Evolutionary conservation across 2,329 filamentous ascomycete genomes (phyloP).

Genomic region (Hypoxylon sp.): DNA sequence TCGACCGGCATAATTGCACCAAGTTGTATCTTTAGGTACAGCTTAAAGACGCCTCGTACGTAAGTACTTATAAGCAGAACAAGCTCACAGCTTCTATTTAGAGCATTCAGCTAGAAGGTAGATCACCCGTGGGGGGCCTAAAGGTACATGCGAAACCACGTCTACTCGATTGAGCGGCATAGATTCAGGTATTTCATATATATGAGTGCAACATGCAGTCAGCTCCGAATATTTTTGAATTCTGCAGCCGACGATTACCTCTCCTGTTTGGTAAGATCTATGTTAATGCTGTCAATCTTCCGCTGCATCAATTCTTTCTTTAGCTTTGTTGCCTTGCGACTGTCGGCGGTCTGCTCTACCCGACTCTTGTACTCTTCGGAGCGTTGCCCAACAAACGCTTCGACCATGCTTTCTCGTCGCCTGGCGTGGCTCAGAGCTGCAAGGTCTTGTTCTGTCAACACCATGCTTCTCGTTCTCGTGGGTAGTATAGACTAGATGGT

Average conservation of each 20-base stretch:
- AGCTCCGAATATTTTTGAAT: not conserved
- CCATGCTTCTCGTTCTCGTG: not conserved
- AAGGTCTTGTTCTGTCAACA: constrained; percentile 3
- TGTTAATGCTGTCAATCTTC: constrained; percentile 15
- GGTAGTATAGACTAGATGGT: not conserved
- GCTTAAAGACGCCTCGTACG: constrained; percentile 1
- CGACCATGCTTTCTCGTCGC: constrained; percentile 2
- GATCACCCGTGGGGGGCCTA: not conserved
- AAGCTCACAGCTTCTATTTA: not conserved
- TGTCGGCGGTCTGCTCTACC: constrained; percentile 7
- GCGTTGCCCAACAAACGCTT: constrained; percentile 15
- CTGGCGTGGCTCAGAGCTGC: not conserved
- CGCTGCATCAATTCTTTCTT: constrained; percentile 19
- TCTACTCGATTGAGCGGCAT: not conserved
- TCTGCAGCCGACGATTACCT: not conserved
- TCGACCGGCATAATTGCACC: not conserved
- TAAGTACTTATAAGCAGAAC: not conserved
- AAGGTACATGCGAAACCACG: not conserved
- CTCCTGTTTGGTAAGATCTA: not conserved
- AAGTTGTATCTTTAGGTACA: not conserved
- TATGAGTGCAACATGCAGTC: constrained; percentile 6
- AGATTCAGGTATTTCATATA: not conserved
- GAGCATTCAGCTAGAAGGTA: not conserved
- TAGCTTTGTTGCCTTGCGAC: constrained; percentile 7
- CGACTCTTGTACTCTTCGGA: constrained; percentile 11